phyloP scores from a whole-genome alignment of 2,329 filamentous ascomycete species.

The Ophiocordyceps robertsii region DNA sequence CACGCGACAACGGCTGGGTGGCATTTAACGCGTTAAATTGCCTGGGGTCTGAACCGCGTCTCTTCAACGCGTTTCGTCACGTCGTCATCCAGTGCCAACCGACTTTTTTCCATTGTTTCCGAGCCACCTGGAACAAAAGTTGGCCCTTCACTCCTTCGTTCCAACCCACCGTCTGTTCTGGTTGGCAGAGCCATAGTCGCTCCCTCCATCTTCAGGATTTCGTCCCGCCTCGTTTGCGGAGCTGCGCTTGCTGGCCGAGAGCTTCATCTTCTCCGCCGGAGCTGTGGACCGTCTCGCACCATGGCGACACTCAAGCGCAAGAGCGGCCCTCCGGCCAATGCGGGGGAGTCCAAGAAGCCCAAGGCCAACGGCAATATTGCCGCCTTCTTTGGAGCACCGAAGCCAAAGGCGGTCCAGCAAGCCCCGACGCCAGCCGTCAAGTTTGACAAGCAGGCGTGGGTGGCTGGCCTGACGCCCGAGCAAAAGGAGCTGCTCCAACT shows the following conservation, averaged over 20 bases:
- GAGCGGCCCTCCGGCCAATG: slow-evolving; percentile 28
- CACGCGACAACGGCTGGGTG: no score
- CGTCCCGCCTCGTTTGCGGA: neutral
- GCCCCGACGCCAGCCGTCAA: slow-evolving; percentile 26
- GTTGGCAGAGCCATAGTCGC: no score
- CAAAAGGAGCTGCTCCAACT: slow-evolving; percentile 71
- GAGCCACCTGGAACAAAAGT: no score
- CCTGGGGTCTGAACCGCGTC: no score
- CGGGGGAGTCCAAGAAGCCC: slow-evolving; percentile 50
- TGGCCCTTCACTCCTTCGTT: no score
- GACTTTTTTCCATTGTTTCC: no score
- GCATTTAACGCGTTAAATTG: no score
- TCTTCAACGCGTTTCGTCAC: no score
- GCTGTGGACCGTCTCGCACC: slow-evolving; percentile 5
- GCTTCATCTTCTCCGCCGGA: slow-evolving; percentile 5
- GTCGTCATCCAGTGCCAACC: no score
- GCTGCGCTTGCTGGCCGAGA: slow-evolving; percentile 3
- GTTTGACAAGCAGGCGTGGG: slow-evolving; percentile 87
- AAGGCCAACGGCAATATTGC: slow-evolving; percentile 70
- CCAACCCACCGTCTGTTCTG: no score
- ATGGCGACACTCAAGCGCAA: slow-evolving; percentile 57
- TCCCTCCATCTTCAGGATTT: no score
- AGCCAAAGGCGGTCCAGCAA: slow-evolving; percentile 37
- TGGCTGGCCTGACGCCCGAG: slow-evolving; percentile 64
- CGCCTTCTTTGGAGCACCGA: slow-evolving; percentile 62